These are phyloP conservation scores for Pseudocercospora pini-densiflorae DNA, from an alignment of 2,329 filamentous ascomycete species.

Conservation along the genomic window DNA sequence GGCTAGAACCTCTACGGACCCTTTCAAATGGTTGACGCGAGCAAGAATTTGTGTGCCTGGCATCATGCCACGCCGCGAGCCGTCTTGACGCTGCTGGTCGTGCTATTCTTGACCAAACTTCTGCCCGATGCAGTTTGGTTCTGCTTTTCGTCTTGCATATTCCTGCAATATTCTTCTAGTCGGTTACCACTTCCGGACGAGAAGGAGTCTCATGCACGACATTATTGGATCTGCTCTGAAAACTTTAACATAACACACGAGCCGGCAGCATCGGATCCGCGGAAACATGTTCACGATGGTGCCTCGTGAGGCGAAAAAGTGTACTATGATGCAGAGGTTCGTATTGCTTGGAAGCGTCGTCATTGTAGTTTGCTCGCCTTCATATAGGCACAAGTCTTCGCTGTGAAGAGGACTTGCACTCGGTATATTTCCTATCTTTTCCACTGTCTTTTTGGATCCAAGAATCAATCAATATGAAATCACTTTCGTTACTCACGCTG, in stretches of 20 bases:
- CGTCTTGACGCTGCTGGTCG: not conserved
- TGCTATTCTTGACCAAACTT: slow-evolving; percentile 5
- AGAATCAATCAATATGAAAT: slow-evolving; percentile 7
- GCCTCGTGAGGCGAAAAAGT: not conserved
- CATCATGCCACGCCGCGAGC: slow-evolving; percentile 2
- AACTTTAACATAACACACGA: slow-evolving; percentile 10
- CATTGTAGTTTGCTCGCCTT: not conserved
- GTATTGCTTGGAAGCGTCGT: not conserved
- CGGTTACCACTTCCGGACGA: slow-evolving; percentile 1
- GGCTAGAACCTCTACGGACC: not conserved
- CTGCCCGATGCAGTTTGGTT: not conserved
- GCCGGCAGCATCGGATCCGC: slow-evolving; percentile 10
- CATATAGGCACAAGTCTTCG: not conserved
- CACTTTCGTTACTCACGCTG: slow-evolving; percentile 15
- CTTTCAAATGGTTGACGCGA: not conserved
- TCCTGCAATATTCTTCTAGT: not conserved
- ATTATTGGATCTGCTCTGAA: slow-evolving; percentile 6
- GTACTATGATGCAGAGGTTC: slow-evolving; percentile 6
- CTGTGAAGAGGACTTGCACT: not conserved
- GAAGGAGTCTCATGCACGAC: slow-evolving; percentile 1
- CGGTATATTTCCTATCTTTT: not conserved
- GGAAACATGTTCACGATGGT: slow-evolving; percentile 16
- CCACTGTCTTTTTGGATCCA: not conserved
- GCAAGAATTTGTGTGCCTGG: slow-evolving; percentile 1
- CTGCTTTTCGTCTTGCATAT: slow-evolving; percentile 7